Percentiles rank a stretch among this genome's conserved stretches.
These are phyloP conservation scores for Eucalyptus microcorys DNA, from an alignment of 345 rosid genomes.

Conservation along the genomic window DNA sequence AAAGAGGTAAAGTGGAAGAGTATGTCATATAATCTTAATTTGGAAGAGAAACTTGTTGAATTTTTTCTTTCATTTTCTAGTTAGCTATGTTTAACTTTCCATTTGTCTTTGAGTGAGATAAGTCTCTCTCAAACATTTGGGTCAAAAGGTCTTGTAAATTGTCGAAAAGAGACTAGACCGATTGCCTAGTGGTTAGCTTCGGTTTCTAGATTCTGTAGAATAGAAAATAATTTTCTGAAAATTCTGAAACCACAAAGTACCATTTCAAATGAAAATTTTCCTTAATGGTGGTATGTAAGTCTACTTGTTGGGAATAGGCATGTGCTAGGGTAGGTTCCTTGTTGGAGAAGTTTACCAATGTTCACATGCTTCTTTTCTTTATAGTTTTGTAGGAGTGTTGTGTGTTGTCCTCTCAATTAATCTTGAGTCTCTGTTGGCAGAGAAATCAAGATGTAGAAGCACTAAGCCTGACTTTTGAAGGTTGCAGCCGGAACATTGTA, in stretches of 20 bases:
- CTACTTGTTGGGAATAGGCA: background rate
- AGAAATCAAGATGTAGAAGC: background rate
- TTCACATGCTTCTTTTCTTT: background rate
- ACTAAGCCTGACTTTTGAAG: background rate
- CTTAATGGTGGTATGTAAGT: background rate
- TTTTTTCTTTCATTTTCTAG: accelerated
- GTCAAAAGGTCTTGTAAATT: background rate
- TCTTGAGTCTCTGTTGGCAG: background rate
- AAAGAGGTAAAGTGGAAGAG: background rate
- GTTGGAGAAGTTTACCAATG: background rate
- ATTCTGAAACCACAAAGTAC: background rate
- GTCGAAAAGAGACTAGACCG: background rate
- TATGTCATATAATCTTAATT: background rate
- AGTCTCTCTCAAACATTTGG: background rate
- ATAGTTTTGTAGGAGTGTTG: background rate
- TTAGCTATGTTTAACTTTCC: background rate
- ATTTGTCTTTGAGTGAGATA: background rate
- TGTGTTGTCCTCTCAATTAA: background rate
- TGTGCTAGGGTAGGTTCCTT: background rate
- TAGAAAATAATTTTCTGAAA: background rate
- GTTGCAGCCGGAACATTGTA: accelerated
- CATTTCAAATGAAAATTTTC: background rate
- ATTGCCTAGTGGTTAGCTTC: background rate
- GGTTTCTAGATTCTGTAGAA: background rate
- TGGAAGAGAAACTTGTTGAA: background rate